phyloP scores from a whole-genome alignment of 2,329 filamentous ascomycete species.

The Coniochaeta prunicola region DNA sequence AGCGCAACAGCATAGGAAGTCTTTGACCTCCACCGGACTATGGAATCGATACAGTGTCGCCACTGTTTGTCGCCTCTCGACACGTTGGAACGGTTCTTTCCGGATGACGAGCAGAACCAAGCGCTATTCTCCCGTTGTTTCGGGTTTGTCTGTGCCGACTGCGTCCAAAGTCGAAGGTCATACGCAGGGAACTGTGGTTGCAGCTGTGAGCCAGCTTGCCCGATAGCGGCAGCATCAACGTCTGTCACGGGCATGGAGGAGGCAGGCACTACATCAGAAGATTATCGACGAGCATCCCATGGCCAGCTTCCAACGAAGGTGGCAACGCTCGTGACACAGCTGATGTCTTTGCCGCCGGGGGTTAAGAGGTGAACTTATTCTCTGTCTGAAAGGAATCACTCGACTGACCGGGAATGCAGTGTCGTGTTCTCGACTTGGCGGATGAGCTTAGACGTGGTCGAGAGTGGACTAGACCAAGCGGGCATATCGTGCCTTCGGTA shows the following conservation, averaged over 20 bases:
- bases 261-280: background rate
- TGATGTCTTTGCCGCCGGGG: slow-evolving; percentile 15
- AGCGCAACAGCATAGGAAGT: slow-evolving; percentile 19
- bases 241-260: background rate
- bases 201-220: background rate
- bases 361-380: slow-evolving; percentile 25
- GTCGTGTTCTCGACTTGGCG: slow-evolving; percentile 46
- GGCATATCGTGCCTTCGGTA: slow-evolving; percentile 31
- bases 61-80: slow-evolving; percentile 19
- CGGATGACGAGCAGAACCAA: slow-evolving; percentile 5
- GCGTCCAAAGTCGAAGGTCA: slow-evolving; percentile 7
- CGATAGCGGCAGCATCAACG: background rate
- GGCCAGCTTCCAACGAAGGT: slow-evolving; percentile 20
- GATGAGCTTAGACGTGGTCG: slow-evolving; percentile 37
- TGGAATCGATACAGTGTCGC: slow-evolving; percentile 17
- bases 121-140: slow-evolving; percentile 25
- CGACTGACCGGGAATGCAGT: slow-evolving; percentile 18
- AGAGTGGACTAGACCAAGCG: slow-evolving; percentile 26
- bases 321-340: slow-evolving; percentile 21
- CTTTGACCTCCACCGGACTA: slow-evolving; percentile 25
- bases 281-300: background rate
- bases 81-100: slow-evolving; percentile 12
- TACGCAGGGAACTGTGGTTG: background rate
- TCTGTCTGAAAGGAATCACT: background rate
- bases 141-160: slow-evolving; percentile 23